Evolutionary conservation across 2,329 filamentous ascomycete genomes (phyloP), one percentile per base, ranked within the genome.

Genomic region (Fusarium odoratissimum): DNA sequence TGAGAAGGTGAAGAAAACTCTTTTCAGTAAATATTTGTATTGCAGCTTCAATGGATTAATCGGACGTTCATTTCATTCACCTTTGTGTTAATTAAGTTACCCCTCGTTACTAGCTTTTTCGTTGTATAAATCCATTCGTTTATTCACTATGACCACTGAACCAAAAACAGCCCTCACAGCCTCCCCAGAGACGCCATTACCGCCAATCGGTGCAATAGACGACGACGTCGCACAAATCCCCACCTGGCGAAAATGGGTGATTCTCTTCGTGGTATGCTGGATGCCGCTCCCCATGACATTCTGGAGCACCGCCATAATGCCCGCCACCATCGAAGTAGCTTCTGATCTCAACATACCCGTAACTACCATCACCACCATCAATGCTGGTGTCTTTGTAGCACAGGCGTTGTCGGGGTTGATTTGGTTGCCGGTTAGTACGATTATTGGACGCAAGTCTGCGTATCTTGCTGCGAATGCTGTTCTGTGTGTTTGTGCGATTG

Each of bases 201-300:
- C 40, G 4, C 49, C 65, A 9, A 46, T 60, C 1, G 25, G 54
- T 14, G 49, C 76, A 40, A 66, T 77, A 31, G 76, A 78, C 41
- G 75, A 77, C 30, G 56, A 72, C 12, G 76, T 66, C 2, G 71
- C 64, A 3, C 65, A 75, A 11, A 67, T 77, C 5, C 72, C 76
- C 0, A 38, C 69, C 0, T 77, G 76, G 76, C 57, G 76, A n/a
- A 78, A 74, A 68, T 78, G 76, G 75, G 62, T 78, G 2, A 77
- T 77, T 16, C 74, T 77, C 19, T 77, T 77, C 23, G 76, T 77
- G 8, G 76, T 77, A 14, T 77, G 76, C 11, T 77, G 76, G 76
- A 77, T 77, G 76, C 75, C 76, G 3, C 63, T 77, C 8, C 76
- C 76, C 14, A 78, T 77, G 76, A 77, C 76, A 4, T 78, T 77